Conservation (phyloP, 768 basidiomycete species). For the Neoboletus brunneissimus region DNA sequence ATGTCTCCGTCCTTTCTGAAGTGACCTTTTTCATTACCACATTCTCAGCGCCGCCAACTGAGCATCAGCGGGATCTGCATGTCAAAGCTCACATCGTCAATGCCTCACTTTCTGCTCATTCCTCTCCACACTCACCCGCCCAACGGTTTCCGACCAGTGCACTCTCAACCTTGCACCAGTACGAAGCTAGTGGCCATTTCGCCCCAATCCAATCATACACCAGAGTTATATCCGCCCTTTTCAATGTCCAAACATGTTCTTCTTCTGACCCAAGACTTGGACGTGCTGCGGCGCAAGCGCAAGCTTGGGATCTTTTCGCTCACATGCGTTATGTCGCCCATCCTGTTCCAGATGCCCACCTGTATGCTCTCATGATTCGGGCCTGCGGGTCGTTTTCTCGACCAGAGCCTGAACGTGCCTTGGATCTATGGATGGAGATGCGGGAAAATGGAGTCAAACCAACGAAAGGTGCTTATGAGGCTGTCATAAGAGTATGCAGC, state of each 20-base stretch:
- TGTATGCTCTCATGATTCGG: slow-evolving; percentile 86
- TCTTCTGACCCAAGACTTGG: slow-evolving; percentile 25
- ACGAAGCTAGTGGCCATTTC: slow-evolving; percentile 60
- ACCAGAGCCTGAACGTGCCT: slow-evolving; percentile 84
- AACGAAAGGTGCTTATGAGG: slow-evolving; percentile 69
- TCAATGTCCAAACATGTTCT: slow-evolving; percentile 39
- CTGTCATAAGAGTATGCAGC: slow-evolving; percentile 79
- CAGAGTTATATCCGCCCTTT: slow-evolving; percentile 58
- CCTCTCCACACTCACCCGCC: slow-evolving; percentile 22
- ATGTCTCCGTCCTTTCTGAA: slow-evolving; percentile 7
- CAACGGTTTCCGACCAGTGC: slow-evolving; percentile 59
- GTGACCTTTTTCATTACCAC: neutral
- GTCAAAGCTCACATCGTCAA: slow-evolving; percentile 57
- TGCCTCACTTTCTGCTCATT: neutral
- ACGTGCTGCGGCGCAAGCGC: slow-evolving; percentile 54
- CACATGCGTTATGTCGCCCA: slow-evolving; percentile 98
- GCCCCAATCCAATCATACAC: slow-evolving; percentile 78
- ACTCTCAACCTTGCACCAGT: slow-evolving; percentile 63
- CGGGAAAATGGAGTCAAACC: slow-evolving; percentile 68
- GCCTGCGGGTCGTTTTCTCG: slow-evolving; percentile 65
- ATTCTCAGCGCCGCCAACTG: slow-evolving; percentile 41
- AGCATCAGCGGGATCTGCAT: slow-evolving; percentile 66
- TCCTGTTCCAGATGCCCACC: slow-evolving; percentile 62
- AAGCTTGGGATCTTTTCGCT: slow-evolving; percentile 91
- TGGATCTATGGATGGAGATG: slow-evolving; percentile 95